Base-by-base conservation (phyloP, 2,329 filamentous ascomycete genomes). In the Cladosporium halotolerans region DNA sequence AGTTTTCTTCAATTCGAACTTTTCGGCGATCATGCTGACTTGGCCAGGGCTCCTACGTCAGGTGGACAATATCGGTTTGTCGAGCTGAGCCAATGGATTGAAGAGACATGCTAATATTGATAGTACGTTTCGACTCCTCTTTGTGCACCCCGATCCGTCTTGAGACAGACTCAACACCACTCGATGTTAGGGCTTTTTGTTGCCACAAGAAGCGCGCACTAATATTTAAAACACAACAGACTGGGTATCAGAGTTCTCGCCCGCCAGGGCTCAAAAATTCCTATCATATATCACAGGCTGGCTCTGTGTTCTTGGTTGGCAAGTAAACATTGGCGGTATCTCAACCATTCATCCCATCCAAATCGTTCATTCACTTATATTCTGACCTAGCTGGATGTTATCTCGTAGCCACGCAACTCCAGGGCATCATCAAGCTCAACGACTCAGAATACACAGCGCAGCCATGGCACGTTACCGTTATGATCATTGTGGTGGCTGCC, bases 391-490 rank as follows among this genome's bases (percentile, higher is more conserved):
- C 23, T n/a, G 53, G 53, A 23, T 48, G 19, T 5, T 56, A 52
- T 39, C 55, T 57, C 6, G 44, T 50, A 7, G 51, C 43, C 8
- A 39, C 44, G 4, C 45, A 46, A 9, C 11, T 57, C n/a, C 55
- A 55, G 54, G 56, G 57, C 33, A 47, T 62, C 8, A 58, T 67
- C n/a, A 57, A 62, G 5, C 60, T 72, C 40, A 73, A 70, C 55
- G 44, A 72, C 53, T 52, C 64, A 1, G 45, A 41, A 33, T 74
- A 74, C 59, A 52, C 60, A 3, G 55, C 65, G 11, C 46, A 69
- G 18, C 58, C 63, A 28, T 80, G 75, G 48, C 77, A 79, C 46
- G 73, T 68, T 1, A 78, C 76, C 0, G 64, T 79, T 1, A 62
- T 79, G 1, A 70, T 71, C 53, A 76, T 73, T 62, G 73, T 71